These are phyloP conservation scores for Russula earlei DNA, from an alignment of 768 basidiomycete genomes.

Conservation along the genomic window DNA sequence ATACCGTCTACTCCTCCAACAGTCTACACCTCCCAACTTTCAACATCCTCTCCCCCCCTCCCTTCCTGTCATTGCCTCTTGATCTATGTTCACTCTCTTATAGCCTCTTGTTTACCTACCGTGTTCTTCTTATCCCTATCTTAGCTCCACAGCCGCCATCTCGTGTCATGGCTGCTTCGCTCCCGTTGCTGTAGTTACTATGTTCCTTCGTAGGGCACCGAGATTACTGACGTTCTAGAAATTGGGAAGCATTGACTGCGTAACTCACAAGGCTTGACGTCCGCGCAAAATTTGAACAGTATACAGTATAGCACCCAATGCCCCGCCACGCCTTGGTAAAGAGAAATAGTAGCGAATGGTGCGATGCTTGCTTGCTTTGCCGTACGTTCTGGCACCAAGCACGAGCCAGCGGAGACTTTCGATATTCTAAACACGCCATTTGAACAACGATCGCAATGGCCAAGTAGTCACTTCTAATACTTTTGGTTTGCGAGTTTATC, in stretches of 20 bases:
- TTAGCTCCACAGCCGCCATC: background rate
- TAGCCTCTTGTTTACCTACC: background rate
- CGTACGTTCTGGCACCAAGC: too few species aligned
- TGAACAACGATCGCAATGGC: too few species aligned
- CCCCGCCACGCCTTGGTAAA: background rate
- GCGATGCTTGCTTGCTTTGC: too few species aligned
- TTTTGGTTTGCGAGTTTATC: slow-evolving; percentile 40
- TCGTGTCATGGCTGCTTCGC: background rate
- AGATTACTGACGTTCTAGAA: background rate
- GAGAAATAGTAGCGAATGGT: background rate
- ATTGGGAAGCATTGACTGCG: background rate
- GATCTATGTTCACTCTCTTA: background rate
- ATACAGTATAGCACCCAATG: background rate
- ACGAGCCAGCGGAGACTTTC: too few species aligned
- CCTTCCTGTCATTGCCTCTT: background rate
- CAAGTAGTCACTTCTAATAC: background rate
- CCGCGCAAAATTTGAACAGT: background rate
- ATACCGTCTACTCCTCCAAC: slow-evolving; percentile 5
- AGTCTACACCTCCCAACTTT: background rate
- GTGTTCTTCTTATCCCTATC: background rate
- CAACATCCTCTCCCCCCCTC: too few species aligned
- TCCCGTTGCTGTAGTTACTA: slow-evolving; percentile 5
- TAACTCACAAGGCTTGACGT: background rate
- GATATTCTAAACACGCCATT: too few species aligned
- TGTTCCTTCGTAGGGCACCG: background rate